Evolutionary conservation across 768 basidiomycete genomes (phyloP), one percentile per base, ranked within the genome.

Genomic region (Gyrodon lividus): DNA sequence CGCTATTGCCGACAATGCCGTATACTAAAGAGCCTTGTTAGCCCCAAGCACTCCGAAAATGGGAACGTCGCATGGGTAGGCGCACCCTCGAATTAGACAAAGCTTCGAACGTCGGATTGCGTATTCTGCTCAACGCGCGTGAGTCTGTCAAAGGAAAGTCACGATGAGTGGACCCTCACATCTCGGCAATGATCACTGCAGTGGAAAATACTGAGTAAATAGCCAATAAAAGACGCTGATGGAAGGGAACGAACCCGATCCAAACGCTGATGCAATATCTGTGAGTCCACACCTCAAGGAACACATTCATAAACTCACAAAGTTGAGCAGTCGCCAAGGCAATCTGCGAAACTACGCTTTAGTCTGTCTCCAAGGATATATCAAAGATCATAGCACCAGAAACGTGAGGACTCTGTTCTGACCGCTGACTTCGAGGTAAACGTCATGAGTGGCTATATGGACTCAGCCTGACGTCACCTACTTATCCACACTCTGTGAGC

Each of bases 361-460:
- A 61, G 44, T 7, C 6, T 30, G 26, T 16, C 24, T 33, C 10
- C 30, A 23, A 2, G n/a, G 28, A 24, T 4, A 31, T 19, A 30
- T 7, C 19, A 38, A 5, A n/a, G 7, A 35, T 6, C 58, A 46
- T 50, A 64, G 63, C 51, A 60, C 60, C 8, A 26, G 22, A 6
- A 19, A 40, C 7, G 56, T 55, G 20, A 65, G 13, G 16, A 44
- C 6, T n/a, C n/a, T n/a, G n/a, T n/a, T n/a, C n/a, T n/a, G n/a
- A n/a, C n/a, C n/a, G n/a, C n/a, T n/a, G n/a, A 65, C 63, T 64
- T 42, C 13, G 37, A 34, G 22, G 5, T 13, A 30, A 16, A 24
- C n/a, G 7, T 55, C 26, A 33, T 22, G 1, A 34, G 4, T 2
- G 12, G 38, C 10, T 13, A 31, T 19, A 17, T 1, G 7, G 17